Evolutionary conservation across 805 yeast species (phyloP).

Genomic region (Candida jianshihensis): DNA sequence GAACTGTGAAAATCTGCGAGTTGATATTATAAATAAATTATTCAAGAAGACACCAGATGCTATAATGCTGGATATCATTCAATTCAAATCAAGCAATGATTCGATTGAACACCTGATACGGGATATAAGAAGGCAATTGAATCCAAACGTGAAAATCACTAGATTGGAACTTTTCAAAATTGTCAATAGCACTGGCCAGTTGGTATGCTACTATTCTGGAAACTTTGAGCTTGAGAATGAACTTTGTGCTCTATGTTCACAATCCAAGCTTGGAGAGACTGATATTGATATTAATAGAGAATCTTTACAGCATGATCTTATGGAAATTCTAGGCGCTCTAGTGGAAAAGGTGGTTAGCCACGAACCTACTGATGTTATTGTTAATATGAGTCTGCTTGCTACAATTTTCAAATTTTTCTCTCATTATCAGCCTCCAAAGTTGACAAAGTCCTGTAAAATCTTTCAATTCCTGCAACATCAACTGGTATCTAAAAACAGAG

Average conservation of each 20-base stretch:
- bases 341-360: too few species aligned
- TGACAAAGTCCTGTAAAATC: constrained; percentile 20
- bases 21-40: not conserved
- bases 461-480: constrained; percentile 37
- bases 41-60: not conserved
- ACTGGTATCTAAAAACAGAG: constrained; percentile 40
- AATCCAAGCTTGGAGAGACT: not conserved
- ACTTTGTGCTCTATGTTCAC: not conserved
- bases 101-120: not conserved
- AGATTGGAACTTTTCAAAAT: not conserved
- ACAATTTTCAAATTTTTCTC: constrained; percentile 42
- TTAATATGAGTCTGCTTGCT: constrained; percentile 37
- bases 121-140: not conserved
- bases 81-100: not conserved
- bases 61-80: not conserved
- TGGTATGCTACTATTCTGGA: not conserved
- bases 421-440: constrained; percentile 44
- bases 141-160: too few species aligned
- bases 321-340: not conserved
- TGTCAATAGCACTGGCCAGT: not conserved
- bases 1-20: not conserved
- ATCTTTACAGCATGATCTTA: not conserved
- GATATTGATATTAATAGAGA: not conserved
- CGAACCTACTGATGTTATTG: constrained; percentile 18
- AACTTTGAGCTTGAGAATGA: not conserved